phyloP scores from a whole-genome alignment of 1,139 yeast species.

The Candida sp. region DNA sequence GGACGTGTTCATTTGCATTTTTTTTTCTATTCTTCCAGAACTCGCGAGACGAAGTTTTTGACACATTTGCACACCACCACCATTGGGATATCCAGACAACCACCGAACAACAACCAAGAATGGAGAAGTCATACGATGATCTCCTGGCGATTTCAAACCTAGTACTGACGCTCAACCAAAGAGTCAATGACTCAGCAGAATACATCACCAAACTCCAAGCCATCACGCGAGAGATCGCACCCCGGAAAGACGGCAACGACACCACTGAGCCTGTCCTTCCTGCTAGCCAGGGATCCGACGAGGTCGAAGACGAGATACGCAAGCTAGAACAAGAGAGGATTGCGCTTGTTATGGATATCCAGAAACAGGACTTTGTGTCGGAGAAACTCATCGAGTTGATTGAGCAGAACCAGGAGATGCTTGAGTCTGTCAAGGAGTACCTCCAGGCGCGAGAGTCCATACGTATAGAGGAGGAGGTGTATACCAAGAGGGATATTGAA shows the following conservation, averaged over 20 bases:
- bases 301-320: constrained; percentile 10
- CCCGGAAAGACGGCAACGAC: constrained; percentile 17
- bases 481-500: constrained; percentile 13
- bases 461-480: constrained; percentile 17
- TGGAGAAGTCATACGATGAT: constrained; percentile 29
- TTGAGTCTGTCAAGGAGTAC: constrained; percentile 43
- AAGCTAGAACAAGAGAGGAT: constrained; percentile 39
- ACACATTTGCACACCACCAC: constrained; percentile 2
- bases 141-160: constrained; percentile 23
- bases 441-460: constrained; percentile 26
- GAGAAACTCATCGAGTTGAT: constrained; percentile 38
- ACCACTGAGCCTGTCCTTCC: background rate
- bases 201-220: constrained; percentile 23
- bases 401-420: constrained; percentile 42
- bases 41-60: background rate
- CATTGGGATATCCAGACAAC: background rate
- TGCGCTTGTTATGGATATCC: constrained; percentile 44
- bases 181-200: constrained; percentile 25
- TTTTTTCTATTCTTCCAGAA: background rate
- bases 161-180: constrained; percentile 23
- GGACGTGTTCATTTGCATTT: constrained; percentile 3
- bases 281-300: background rate
- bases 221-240: constrained; percentile 24
- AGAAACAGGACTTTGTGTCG: constrained; percentile 43
- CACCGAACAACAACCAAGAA: constrained; percentile 4